A percentile compares a stretch with the other conserved stretches of the same genome.
phyloP scores from a whole-genome alignment of 1,139 yeast genomes.

The Suhomyces anneliseae region DNA sequence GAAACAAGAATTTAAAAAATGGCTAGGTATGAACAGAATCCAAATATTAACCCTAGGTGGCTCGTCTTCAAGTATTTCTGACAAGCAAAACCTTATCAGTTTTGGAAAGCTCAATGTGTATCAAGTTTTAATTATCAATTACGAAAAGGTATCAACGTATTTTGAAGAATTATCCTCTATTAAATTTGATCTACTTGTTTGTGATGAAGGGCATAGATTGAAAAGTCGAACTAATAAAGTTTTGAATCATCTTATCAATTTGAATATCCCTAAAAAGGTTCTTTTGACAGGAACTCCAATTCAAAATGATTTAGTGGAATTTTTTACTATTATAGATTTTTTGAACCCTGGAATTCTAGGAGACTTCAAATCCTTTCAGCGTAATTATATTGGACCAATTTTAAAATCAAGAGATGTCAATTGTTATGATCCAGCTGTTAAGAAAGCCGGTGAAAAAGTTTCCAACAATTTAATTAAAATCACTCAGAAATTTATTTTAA shows the following conservation, averaged over 20 bases:
- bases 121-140: constrained; percentile 82
- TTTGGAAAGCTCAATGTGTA: constrained; percentile 73
- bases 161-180: constrained; percentile 52
- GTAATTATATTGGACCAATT: constrained; percentile 69
- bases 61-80: constrained; percentile 41
- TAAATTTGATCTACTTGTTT: constrained; percentile 70
- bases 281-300: constrained; percentile 91
- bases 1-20: constrained; percentile 84
- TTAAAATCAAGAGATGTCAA: constrained; percentile 69
- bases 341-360: constrained; percentile 85
- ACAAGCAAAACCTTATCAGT: constrained; percentile 55
- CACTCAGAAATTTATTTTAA: constrained; percentile 66
- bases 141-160: constrained; percentile 70
- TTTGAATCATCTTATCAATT: constrained; percentile 55
- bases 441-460: constrained; percentile 58
- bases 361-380: constrained; percentile 60
- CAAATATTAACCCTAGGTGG: constrained; percentile 57
- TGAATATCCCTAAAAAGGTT: constrained; percentile 59
- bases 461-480: constrained; percentile 61
- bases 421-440: constrained; percentile 52
- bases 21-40: constrained; percentile 73
- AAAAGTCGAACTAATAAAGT: constrained; percentile 73
- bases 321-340: constrained; percentile 77
- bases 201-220: constrained; percentile 94
- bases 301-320: constrained; percentile 86